A percentile compares a stretch with the other conserved stretches of the same genome.
Conservation (phyloP, 768 basidiomycete genomes). For the Melanogaster broomeanus region DNA sequence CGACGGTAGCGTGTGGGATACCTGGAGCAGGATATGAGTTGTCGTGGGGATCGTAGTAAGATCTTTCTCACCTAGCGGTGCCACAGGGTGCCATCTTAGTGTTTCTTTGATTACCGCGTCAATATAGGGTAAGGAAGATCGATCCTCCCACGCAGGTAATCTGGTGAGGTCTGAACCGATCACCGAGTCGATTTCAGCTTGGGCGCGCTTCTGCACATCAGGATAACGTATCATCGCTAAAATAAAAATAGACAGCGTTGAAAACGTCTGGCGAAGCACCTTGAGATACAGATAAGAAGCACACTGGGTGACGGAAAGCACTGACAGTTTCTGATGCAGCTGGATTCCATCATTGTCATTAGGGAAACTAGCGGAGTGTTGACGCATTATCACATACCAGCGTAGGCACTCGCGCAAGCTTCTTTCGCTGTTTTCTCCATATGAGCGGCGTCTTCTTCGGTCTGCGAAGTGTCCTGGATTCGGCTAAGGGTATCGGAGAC, state of each 20-base stretch:
- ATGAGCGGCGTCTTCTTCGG: background rate
- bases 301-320: background rate
- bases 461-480: background rate
- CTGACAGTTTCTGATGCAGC: slow-evolving; percentile 14
- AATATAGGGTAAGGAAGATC: slow-evolving; percentile 7
- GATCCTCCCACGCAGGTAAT: slow-evolving; percentile 17
- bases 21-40: slow-evolving; percentile 1
- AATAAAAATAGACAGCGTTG: slow-evolving; percentile 4
- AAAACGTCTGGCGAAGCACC: slow-evolving; percentile 1
- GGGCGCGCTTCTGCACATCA: slow-evolving; percentile 15
- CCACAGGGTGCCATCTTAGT: slow-evolving; percentile 12
- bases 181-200: slow-evolving; percentile 12
- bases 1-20: slow-evolving; percentile 28
- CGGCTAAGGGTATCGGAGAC: slow-evolving; percentile 10
- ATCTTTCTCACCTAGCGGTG: slow-evolving; percentile 7
- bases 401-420: slow-evolving; percentile 8
- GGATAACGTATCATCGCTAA: slow-evolving; percentile 17
- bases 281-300: background rate
- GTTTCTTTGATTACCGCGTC: slow-evolving; percentile 12
- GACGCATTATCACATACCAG: slow-evolving; percentile 3
- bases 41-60: no score
- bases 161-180: slow-evolving; percentile 7
- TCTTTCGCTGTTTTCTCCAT: slow-evolving; percentile 5
- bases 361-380: background rate
- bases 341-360: background rate